Base-by-base conservation (phyloP, 169 alveolate genomes). In the Babesia divergens region DNA sequence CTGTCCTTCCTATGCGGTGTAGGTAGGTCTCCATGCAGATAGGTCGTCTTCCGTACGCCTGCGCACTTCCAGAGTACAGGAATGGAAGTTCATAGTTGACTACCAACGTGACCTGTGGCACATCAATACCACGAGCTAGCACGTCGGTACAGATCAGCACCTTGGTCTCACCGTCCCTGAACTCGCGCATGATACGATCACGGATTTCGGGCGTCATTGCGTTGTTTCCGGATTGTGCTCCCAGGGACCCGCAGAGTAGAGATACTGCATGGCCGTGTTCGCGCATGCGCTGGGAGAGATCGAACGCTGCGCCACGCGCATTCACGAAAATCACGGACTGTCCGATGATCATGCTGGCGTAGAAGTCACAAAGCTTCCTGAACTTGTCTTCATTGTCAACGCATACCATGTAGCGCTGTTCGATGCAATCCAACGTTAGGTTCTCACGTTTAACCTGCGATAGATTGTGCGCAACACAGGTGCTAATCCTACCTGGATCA, bases 1-100 rank as follows among this genome's bases (percentile, higher is more conserved):
- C 99, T 4, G 99, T 95, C 68, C 99, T 94, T 38, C 99, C 99
- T 38, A 97, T 94, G 58, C 99, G 92, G 75, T 97, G 99, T 29
- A 97, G 74, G 67, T 96, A 97, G 20, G 97, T 95, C 71, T 93
- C 97, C 86, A 77, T 77, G 59, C 76, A 53, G 13, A 53, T 50
- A 31, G 62, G 58, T 28, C 37, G 32, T 28, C 47, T 49, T 24
- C 56, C 82, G 49, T 29, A 26, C 34, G 22, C 59, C 16, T 51
- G 51, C 8, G 66, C 76, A 31, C 92, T 65, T 16, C 91, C 89
- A 26, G 90, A 65, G 72, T 62, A 80, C 28, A 69, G 79, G 66
- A 87, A 81, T 13, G 99, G 99, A 43, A 95, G 75, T 58, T 97
- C 99, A 86, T 93, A 97, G 89, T 96, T 96, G 68, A 97, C 91